These are phyloP conservation scores for Phytophthora parvispora DNA, from an alignment of 352 stramenopile genomes.

Conservation along the genomic window DNA sequence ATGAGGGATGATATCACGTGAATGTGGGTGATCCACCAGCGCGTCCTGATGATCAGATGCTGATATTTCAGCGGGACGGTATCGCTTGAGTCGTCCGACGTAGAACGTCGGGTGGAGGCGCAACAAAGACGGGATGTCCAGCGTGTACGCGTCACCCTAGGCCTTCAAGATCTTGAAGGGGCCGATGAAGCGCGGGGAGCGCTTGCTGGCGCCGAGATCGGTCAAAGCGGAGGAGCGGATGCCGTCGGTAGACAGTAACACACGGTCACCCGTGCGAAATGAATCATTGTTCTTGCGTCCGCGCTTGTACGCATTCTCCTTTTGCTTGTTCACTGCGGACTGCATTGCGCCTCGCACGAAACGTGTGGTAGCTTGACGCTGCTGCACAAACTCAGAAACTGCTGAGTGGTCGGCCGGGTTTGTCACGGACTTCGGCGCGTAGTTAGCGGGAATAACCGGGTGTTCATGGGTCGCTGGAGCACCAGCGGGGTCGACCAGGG, in stretches of 20 bases:
- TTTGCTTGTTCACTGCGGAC: conserved; percentile 6
- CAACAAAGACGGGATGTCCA: not conserved
- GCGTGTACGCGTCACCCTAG: no score
- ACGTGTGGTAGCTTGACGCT: not conserved
- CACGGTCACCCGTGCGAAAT: no score
- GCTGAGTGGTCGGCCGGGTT: not conserved
- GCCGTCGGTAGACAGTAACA: no score
- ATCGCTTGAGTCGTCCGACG: not conserved
- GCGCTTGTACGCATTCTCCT: not conserved
- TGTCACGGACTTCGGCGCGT: not conserved
- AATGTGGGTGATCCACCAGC: no score
- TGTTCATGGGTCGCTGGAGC: no score
- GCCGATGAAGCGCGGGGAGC: not conserved
- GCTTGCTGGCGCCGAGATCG: not conserved
- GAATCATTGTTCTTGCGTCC: no score
- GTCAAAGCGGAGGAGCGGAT: no score
- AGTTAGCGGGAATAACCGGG: not conserved
- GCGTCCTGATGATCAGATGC: no score
- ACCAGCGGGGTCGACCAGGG: not conserved
- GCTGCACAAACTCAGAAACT: no score
- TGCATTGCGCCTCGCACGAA: conserved; percentile 10
- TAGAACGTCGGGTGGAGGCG: not conserved
- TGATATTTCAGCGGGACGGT: not conserved
- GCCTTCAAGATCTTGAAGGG: no score
- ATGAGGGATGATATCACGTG: no score